Percentiles rank a stretch among this genome's conserved stretches.
These are phyloP conservation scores for Pseudogymnoascus sp. DNA, from an alignment of 2,329 filamentous ascomycete genomes.

Conservation along the genomic window DNA sequence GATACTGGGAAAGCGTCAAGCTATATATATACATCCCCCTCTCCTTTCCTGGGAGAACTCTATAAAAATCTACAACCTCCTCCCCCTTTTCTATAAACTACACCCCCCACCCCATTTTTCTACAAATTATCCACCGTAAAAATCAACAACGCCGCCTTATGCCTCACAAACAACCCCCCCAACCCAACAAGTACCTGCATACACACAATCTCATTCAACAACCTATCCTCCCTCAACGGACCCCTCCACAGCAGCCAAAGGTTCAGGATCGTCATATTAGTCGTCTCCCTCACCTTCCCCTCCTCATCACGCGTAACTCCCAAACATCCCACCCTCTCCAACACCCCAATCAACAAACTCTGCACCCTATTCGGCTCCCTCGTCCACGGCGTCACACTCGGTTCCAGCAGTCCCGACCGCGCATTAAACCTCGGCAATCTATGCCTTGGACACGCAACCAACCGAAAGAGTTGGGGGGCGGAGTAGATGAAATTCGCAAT, in stretches of 20 bases:
- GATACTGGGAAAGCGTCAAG: not conserved
- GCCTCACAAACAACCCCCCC: constrained; percentile 76
- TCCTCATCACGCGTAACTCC: constrained; percentile 57
- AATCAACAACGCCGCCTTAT: constrained; percentile 75
- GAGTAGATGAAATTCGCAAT: constrained; percentile 97
- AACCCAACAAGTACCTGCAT: constrained; percentile 71
- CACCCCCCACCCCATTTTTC: not conserved
- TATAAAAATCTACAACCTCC: not conserved
- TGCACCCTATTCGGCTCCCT: constrained; percentile 63
- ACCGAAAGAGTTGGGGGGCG: constrained; percentile 76
- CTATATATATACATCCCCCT: not conserved
- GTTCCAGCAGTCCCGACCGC: constrained; percentile 74
- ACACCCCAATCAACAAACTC: constrained; percentile 50
- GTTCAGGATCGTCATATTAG: constrained; percentile 89
- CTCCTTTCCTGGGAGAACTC: not conserved
- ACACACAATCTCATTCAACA: constrained; percentile 70
- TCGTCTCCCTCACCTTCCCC: constrained; percentile 67
- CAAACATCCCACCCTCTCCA: constrained; percentile 30
- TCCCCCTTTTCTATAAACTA: not conserved
- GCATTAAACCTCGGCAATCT: constrained; percentile 83
- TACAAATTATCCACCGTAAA: constrained; percentile 81
- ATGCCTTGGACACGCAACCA: constrained; percentile 89
- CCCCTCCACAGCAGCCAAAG: constrained; percentile 95
- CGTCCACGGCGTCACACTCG: constrained; percentile 73
- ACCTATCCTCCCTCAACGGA: constrained; percentile 74